These are phyloP conservation scores for Diutina pseudorugosa DNA, from an alignment of 1,139 yeast genomes.

Conservation along the genomic window DNA sequence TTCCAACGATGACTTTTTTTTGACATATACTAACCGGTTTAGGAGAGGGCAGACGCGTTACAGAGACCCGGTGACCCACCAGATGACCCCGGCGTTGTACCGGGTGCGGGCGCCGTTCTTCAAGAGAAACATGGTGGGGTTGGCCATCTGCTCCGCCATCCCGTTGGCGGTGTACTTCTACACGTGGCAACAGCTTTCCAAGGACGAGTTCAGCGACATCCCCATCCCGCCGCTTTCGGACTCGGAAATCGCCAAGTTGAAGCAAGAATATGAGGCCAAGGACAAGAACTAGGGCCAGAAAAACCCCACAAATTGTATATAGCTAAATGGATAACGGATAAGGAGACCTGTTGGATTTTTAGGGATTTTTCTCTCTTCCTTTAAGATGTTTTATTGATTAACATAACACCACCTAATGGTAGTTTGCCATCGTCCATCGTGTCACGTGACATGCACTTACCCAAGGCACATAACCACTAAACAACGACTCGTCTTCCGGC, in stretches of 20 bases:
- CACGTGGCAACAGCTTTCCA: slow-evolving; percentile 59
- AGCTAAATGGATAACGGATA: not conserved
- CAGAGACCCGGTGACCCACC: slow-evolving; percentile 67
- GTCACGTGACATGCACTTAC: no score
- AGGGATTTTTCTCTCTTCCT: no score
- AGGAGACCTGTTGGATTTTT: no score
- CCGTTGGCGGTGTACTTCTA: slow-evolving; percentile 63
- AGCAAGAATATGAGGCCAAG: slow-evolving; percentile 49
- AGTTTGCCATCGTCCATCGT: no score
- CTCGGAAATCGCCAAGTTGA: slow-evolving; percentile 59
- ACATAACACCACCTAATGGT: no score
- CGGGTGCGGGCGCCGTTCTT: slow-evolving; percentile 83
- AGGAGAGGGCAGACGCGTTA: slow-evolving; percentile 31
- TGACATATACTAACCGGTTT: slow-evolving; percentile 7
- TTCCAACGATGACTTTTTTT: no score
- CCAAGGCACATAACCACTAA: no score
- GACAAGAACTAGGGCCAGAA: slow-evolving; percentile 11
- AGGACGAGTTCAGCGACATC: slow-evolving; percentile 80
- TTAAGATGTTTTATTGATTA: no score
- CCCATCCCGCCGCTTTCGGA: slow-evolving; percentile 89
- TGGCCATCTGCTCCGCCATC: slow-evolving; percentile 44
- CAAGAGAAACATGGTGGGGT: slow-evolving; percentile 57
- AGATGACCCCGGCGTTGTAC: slow-evolving; percentile 88
- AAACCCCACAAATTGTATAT: not conserved
- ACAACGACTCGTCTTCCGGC: no score